Evolutionary conservation across 257 asterid genomes (phyloP), one percentile per base, ranked within the genome.

Genomic region (Apocynum venetum): DNA sequence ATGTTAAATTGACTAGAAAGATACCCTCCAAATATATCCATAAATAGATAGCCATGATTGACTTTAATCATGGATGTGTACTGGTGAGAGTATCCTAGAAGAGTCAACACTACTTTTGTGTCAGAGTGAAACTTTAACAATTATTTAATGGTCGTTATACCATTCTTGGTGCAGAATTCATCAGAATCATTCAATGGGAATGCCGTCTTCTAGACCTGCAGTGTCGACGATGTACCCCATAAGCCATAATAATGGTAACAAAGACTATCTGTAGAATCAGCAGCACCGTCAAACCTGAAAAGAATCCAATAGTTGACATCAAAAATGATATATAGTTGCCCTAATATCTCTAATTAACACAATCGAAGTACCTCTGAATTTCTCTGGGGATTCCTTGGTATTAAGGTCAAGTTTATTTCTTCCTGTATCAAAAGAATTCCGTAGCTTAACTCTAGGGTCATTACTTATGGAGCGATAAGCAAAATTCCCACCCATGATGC

Each of bases 401-500:
- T 80, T 79, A 46, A 44, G 35, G 67, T 71, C 91, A 64, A 80
- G 47, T 78, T 87, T 88, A 69, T 80, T 71, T 89, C 81, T 87
- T 79, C 81, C 81, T 74, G 85, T 80, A 75, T 80, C 79, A 77
- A 80, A 53, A 15, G 74, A 74, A 80, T 73, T 84, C 56, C 65
- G 82, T 4, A 70, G 75, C 51, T 75, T 78, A 52, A 74, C 69
- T 40, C 74, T 55, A 46, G 90, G 77, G 65, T 81, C 82, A 78
- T 83, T 75, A 65, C 65, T 83, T 73, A 71, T 73, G 60, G 81
- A 86, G 85, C 81, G 85, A 83, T 91, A 92, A 14, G 85, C 86
- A 82, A 88, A 79, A 85, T 83, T 84, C 76, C 97, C 99, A 79
- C 98, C 99, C 92, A 87, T 86, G 77, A 95, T 76, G 81, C 99